Percentiles rank a stretch among this genome's conserved stretches.
phyloP scores from a whole-genome alignment of 441 rosid species.

The Gossypium gossypioides region DNA sequence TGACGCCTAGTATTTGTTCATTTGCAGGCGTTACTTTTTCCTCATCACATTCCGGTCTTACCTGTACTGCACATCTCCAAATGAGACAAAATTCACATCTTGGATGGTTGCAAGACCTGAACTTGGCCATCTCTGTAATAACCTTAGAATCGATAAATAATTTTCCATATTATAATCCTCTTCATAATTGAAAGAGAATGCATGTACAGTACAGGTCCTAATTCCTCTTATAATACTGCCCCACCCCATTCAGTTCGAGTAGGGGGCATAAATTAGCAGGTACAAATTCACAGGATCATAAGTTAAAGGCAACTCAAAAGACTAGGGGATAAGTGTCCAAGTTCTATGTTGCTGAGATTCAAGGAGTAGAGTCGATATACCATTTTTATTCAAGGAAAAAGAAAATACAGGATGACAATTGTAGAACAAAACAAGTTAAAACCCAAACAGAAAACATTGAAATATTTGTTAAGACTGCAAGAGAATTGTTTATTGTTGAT shows the following conservation, averaged over 20 bases:
- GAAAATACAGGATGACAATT: background rate
- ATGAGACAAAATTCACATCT: slow-evolving; percentile 46
- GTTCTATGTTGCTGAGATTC: background rate
- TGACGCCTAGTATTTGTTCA: background rate
- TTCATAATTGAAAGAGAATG: slow-evolving; percentile 17
- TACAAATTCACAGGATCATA: slow-evolving; percentile 3
- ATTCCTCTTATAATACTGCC: background rate
- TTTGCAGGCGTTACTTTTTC: slow-evolving; percentile 83
- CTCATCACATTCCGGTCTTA: slow-evolving; percentile 85
- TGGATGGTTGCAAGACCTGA: slow-evolving; percentile 95
- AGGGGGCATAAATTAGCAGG: background rate
- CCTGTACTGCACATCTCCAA: slow-evolving; percentile 56
- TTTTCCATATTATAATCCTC: slow-evolving; percentile 1
- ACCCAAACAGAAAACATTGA: background rate
- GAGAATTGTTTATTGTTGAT: background rate
- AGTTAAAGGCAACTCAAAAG: background rate
- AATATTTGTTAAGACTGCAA: background rate
- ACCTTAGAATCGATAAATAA: slow-evolving; percentile 76
- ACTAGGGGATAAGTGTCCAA: background rate
- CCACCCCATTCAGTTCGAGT: background rate
- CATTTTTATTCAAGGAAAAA: background rate
- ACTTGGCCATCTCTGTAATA: slow-evolving; percentile 82
- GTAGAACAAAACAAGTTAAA: background rate
- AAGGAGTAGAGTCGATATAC: background rate
- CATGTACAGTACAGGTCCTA: slow-evolving; percentile 40